Evolutionary conservation across 805 yeast species (phyloP), one percentile per base, ranked within the genome.

Genomic region (Cyberlindnera japonica): DNA sequence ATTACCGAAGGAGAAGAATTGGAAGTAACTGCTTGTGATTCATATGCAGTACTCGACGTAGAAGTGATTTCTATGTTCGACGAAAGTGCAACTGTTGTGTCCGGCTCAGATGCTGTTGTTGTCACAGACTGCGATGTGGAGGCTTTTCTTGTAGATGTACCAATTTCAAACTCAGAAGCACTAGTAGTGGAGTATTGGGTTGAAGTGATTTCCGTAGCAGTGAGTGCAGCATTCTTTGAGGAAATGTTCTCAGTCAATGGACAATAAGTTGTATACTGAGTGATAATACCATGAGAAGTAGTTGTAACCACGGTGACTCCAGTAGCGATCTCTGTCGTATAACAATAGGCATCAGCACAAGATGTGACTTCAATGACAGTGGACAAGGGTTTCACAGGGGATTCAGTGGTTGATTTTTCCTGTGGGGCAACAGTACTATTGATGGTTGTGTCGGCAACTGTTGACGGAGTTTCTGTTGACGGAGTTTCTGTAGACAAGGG

Each of bases 181-280:
- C 64, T 59, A 13, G 62, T 58, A 19, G 28, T 17, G 14, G 31
- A 18, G 14, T 18, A 12, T 5, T 64, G 46, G 15, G 25, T 16
- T 19, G 39, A 19, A 10, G 37, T 26, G 21, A 22, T 10, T 16
- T n/a, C 20, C 16, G 42, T 23, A 14, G 25, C 25, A 24, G 19
- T 18, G n/a, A n/a, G n/a, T n/a, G 33, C 26, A 21, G 32, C 33
- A 17, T 21, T 14, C 18, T 27, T 18, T 8, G 30, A 15, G 18
- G 30, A n/a, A n/a, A n/a, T n/a, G n/a, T n/a, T n/a, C n/a, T 29
- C 19, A 10, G 49, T 47, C 22, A 61, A 43, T 30, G 72, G 71
- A 49, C 68, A 63, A 60, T 63, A 64, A 11, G 71, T 65, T 21
- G 66, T 59, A 43, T 55, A 62, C 8, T 33, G 41, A 9, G 65